A percentile compares a stretch with the other conserved stretches of the same genome.
These are phyloP conservation scores for Dioscorea dumetorum DNA, from an alignment of 106 monocot genomes.

Conservation along the genomic window DNA sequence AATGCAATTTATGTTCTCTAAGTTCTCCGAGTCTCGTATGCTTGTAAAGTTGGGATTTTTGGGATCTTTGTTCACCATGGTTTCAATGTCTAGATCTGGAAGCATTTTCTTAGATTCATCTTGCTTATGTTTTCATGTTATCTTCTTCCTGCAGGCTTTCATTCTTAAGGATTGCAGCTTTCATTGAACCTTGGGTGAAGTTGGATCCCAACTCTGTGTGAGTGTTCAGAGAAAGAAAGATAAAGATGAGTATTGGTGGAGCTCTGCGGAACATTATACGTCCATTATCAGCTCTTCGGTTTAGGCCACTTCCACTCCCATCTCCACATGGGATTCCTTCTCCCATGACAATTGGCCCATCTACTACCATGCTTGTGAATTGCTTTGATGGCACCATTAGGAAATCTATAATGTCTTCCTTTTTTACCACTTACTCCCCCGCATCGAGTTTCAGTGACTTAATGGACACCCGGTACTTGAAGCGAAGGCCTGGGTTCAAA, in stretches of 20 bases:
- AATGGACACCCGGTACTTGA: conserved; percentile 67
- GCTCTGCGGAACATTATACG: conserved; percentile 23
- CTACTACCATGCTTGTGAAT: background rate
- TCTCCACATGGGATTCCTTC: background rate
- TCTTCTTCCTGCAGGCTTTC: no score
- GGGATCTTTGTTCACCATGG: no score
- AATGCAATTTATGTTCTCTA: no score
- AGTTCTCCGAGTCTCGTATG: no score
- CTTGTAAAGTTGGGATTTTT: no score
- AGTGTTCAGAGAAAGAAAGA: background rate
- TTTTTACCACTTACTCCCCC: conserved; percentile 12
- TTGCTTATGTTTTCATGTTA: no score
- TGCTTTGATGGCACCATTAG: no score
- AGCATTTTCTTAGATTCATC: no score
- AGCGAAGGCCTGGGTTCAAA: conserved; percentile 70
- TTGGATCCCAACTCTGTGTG: no score
- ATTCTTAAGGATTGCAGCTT: no score
- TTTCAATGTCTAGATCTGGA: no score
- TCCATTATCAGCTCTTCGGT: background rate
- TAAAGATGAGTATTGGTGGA: conserved; percentile 16
- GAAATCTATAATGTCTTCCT: background rate
- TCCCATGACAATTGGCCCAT: background rate
- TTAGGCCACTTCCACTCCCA: conserved; percentile 3
- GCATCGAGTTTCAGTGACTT: conserved; percentile 28
- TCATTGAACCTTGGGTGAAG: no score